Evolutionary conservation across 2,329 filamentous ascomycete species (phyloP).

Genomic region (Pyrenochaeta sp.): DNA sequence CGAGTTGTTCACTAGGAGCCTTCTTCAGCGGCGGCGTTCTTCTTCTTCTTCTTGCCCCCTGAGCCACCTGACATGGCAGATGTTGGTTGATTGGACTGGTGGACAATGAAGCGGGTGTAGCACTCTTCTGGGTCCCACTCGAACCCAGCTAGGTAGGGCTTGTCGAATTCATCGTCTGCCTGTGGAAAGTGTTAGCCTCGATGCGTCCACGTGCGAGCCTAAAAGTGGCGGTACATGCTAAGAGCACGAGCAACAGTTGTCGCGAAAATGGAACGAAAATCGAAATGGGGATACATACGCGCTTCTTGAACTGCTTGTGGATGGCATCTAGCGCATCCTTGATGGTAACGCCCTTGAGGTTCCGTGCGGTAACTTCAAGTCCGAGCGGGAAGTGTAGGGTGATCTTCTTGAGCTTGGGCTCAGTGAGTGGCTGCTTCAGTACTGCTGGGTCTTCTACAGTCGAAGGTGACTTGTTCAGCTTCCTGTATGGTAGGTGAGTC

Average conservation of each 20-base stretch:
- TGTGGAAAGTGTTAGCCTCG: slow-evolving; percentile 26
- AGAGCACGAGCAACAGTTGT: neutral
- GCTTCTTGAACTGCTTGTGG: slow-evolving; percentile 96
- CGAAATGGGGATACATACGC: slow-evolving; percentile 65
- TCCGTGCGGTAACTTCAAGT: slow-evolving; percentile 86
- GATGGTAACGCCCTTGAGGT: slow-evolving; percentile 93
- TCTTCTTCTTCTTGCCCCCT: slow-evolving; percentile 50
- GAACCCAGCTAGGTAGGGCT: slow-evolving; percentile 89
- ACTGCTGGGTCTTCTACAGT: slow-evolving; percentile 83
- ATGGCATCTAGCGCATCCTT: slow-evolving; percentile 97
- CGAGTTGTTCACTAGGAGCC: slow-evolving; percentile 48
- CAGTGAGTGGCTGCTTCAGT: slow-evolving; percentile 81
- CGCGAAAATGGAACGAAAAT: neutral
- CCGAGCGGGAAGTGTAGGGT: slow-evolving; percentile 91
- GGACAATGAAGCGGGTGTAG: slow-evolving; percentile 87
- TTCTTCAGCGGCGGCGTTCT: slow-evolving; percentile 44
- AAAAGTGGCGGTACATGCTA: neutral
- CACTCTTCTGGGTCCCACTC: slow-evolving; percentile 96
- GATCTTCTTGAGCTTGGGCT: slow-evolving; percentile 89
- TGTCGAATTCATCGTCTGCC: slow-evolving; percentile 90
- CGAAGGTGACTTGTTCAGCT: slow-evolving; percentile 85
- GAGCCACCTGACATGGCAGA: slow-evolving; percentile 55
- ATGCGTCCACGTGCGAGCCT: neutral
- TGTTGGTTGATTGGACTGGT: slow-evolving; percentile 73
- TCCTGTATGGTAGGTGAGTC: slow-evolving; percentile 65